These are phyloP conservation scores for Trichocomaceae sp. DNA, from an alignment of 2,329 filamentous ascomycete species.

Conservation along the genomic window DNA sequence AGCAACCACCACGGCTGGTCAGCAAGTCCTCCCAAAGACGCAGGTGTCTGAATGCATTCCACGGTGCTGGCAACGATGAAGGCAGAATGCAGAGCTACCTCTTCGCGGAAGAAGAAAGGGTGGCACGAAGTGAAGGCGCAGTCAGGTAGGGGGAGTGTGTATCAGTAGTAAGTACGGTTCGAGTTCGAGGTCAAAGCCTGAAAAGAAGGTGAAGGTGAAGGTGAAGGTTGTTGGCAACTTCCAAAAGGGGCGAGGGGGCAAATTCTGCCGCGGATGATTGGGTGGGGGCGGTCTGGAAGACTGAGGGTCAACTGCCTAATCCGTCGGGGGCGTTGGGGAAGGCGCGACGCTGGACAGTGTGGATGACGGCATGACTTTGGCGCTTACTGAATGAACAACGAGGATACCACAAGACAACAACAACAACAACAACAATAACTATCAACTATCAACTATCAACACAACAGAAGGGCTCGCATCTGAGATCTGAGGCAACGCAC, in stretches of 20 bases:
- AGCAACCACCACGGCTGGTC: not conserved
- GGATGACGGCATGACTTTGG: no score
- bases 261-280: not conserved
- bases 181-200: no score
- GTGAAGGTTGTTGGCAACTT: not conserved
- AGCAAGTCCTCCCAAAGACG: not conserved
- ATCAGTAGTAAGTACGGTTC: no score
- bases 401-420: not conserved
- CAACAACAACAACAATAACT: not conserved
- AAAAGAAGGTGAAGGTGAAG: no score
- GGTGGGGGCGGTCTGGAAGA: conserved; percentile 1
- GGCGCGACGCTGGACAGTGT: not conserved
- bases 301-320: not conserved
- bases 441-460: no score
- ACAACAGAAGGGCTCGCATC: not conserved
- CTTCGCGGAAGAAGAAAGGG: not conserved
- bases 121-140: not conserved
- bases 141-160: no score
- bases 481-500: not conserved
- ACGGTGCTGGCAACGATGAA: not conserved
- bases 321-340: not conserved
- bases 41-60: not conserved
- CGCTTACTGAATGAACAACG: not conserved
- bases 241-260: not conserved
- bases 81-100: not conserved